Evolutionary conservation across 176 grass and related monocot genomes (phyloP).

Genomic region (Eremochloa ophiuroides): DNA sequence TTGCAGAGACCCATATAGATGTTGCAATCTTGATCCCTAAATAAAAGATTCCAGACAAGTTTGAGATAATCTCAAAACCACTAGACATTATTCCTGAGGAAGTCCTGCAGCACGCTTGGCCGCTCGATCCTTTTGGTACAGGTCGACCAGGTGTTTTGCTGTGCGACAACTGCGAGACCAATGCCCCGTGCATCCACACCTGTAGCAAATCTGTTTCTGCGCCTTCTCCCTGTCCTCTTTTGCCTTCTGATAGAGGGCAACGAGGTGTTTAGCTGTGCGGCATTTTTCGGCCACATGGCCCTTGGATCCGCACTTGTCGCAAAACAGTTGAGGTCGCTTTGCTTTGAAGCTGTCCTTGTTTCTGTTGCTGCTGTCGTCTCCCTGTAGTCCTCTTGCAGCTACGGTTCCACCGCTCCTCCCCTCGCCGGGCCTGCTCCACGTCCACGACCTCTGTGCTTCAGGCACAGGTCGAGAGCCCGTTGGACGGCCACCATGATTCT

Average conservation of each 20-base stretch:
- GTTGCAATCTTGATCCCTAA: not conserved
- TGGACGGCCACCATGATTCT: not conserved
- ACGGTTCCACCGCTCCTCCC: not conserved
- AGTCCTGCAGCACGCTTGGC: not conserved
- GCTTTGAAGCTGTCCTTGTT: not conserved
- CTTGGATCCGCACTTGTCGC: not conserved
- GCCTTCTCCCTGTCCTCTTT: not conserved
- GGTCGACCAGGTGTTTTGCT: constrained; percentile 1
- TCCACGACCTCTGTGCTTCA: not conserved
- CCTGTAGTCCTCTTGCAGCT: not conserved
- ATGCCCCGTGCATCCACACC: constrained; percentile 5
- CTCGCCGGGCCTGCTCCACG: not conserved
- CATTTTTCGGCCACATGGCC: constrained; percentile 5
- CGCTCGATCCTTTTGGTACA: not conserved
- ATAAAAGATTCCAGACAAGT: not conserved
- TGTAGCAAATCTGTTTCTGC: not conserved
- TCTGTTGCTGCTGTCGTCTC: not conserved
- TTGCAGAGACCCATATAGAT: no score
- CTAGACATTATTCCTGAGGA: not conserved
- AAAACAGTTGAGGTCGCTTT: not conserved
- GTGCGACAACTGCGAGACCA: constrained; percentile 7
- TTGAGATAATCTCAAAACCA: not conserved
- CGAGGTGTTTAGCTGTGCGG: not conserved
- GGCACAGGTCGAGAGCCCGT: not conserved
- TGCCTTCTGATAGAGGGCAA: not conserved